Base-by-base conservation (phyloP, 2,329 filamentous ascomycete genomes). In the Penicillium sp. region DNA sequence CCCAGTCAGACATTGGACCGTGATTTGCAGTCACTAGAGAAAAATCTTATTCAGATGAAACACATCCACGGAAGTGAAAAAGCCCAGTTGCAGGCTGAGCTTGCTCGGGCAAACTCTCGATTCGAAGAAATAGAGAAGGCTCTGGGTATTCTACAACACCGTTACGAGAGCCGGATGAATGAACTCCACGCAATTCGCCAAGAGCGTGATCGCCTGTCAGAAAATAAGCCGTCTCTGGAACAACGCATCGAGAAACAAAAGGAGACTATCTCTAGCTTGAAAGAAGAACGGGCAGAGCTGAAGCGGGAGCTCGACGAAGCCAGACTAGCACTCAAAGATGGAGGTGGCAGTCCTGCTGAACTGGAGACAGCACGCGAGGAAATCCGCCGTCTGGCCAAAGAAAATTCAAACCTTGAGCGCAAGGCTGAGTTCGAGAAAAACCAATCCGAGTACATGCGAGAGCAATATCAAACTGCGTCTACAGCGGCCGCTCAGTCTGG, bases 381-480 rank as follows among this genome's bases (percentile, higher is more conserved):
- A 55, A 68, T 71, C 38, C 70, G 70, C 3, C 65, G 68, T 9
- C 59, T 78, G 1, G 67, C 58, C 13, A 70, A 72, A 42, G 70
- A 73, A 34, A 72, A 71, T 38, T 63, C 64, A 10, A 63, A 61
- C 21, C 62, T 77, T 16, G 67, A 73, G 52, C 69, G 68, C 41
- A 73, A 71, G 45, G 66, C 74, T 2, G 72, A 77, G 12, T 76
- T 72, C 48, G 75, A 73, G 46, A 68, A 66, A 41, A 73, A 73
- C 10, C 76, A 78, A 56, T 69, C 75, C 8, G 77, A 78, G 45
- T 79, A 78, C 56, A 76, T 72, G 6, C 72, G 76, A 38, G 68
- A 73, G 54, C 76, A 78, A 60, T 79, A 79, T 50, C 77, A 79
- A 57, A 75, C 70, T 31, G 77, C 76, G 12, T 79, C 77, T 7